Evolutionary conservation across 345 rosid species (phyloP), one percentile per base, ranked within the genome.

Genomic region (Brassica incana): DNA sequence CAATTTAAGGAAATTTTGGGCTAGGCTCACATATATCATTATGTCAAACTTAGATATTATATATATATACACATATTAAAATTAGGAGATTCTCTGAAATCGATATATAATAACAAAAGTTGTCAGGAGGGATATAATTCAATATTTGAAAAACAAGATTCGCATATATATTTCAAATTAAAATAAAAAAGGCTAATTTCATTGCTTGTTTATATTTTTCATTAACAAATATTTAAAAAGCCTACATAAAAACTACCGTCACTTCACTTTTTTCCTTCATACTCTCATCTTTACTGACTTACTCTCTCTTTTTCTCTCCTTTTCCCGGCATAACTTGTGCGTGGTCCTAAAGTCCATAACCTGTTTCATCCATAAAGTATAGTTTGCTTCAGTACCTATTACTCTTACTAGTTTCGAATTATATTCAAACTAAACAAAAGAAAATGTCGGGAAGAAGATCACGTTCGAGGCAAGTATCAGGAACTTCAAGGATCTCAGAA

Each of bases 371-470:
- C 3, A 54, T 75, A 18, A 75, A 62, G 71, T 62, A 18, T 36
- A 16, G 30, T 29, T 62, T 74, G 60, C 71, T 63, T 62, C 50
- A 15, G 16, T 10, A 52, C 74, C 59, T 36, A 8, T 45, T 5
- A 48, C 14, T 63, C 18, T 40, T n/a, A 54, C 74, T 58, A 63
- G 70, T 70, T 70, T 65, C 25, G 12, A 52, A 10, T 12, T 50
- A 70, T 7, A 67, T 7, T 14, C 58, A 66, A 12, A 23, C 6
- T 14, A 45, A 12, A 45, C 6, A 52, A 52, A 7, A 36, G 11
- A 86, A 73, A 85, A 94, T 94, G 98, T 90, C 98, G 4, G 87
- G 88, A 89, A 85, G 96, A 86, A 92, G 97, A 85, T 92, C 98
- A 50, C 87, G 90, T 71, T 88, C 98, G 1, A 88, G 97, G 3